These are phyloP conservation scores for Bruguiera hainesii DNA, from an alignment of 441 rosid species.

Conservation along the genomic window DNA sequence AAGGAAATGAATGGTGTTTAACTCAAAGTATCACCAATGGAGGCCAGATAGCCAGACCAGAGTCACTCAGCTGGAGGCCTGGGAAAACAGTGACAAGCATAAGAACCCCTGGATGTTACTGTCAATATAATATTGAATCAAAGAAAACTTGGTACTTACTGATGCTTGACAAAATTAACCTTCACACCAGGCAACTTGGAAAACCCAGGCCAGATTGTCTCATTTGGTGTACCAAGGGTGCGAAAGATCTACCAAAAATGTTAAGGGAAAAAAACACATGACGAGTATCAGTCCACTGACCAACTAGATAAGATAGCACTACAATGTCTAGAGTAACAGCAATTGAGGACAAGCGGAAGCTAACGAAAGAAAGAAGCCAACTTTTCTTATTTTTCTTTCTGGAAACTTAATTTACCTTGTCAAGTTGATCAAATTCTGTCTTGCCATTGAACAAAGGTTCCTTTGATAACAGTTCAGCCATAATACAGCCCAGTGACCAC, in stretches of 20 bases:
- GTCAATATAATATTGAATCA: slow-evolving; percentile 19
- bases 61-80: slow-evolving; percentile 94
- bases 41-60: slow-evolving; percentile 84
- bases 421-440: slow-evolving; percentile 95
- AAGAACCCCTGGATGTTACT: slow-evolving; percentile 35
- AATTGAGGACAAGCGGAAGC: background rate
- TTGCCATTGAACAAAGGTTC: slow-evolving; percentile 94
- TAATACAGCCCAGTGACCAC: slow-evolving; percentile 99
- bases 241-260: slow-evolving; percentile 63
- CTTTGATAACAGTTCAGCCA: slow-evolving; percentile 91
- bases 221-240: slow-evolving; percentile 91
- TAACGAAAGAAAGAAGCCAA: slow-evolving; percentile 3
- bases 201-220: slow-evolving; percentile 94
- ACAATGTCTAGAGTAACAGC: background rate
- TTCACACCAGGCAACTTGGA: slow-evolving; percentile 91
- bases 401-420: slow-evolving; percentile 60
- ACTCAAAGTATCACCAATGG: slow-evolving; percentile 54
- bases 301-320: slow-evolving; percentile 6
- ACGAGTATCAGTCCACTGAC: slow-evolving; percentile 12
- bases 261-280: slow-evolving; percentile 2
- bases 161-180: slow-evolving; percentile 97
- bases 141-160: slow-evolving; percentile 53
- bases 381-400: background rate
- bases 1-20: slow-evolving; percentile 26
- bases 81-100: slow-evolving; percentile 67